Base-by-base conservation (phyloP, 176 grass and related monocot species). In the Alloteropsis semialata region DNA sequence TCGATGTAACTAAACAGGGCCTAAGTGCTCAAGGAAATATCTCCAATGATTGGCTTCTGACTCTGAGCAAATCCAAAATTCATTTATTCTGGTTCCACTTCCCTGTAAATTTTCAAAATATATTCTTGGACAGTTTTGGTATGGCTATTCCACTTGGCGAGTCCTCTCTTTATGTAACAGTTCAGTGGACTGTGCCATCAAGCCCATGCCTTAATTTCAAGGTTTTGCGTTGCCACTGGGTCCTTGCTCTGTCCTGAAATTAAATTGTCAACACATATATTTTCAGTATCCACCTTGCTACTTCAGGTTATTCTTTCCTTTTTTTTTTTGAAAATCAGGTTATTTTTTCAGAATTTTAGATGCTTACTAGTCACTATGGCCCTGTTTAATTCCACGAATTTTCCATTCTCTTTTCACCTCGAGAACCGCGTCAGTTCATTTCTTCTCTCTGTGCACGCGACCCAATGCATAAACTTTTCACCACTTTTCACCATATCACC, bases 21-120 rank as follows among this genome's bases (percentile, higher is more conserved):
- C n/a, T 3, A 15, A 69, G 45, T 24, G 28, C 11, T 27, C 32
- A 55, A 63, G 16, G 18, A 33, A 65, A 65, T 17, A 65, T 56
- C 36, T 65, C 57, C 37, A 72, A 38, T 77, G 56, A 86, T 77
- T 77, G 71, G 29, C 38, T 68, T 79, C 10, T n/a, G n/a, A n/a
- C n/a, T 39, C 59, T 32, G 10, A 60, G 24, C 69, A 50, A 61
- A 69, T 50, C 76, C 18, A 60, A 24, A 57, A 25, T 57, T 25
- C 54, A 12, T 57, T 68, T 59, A 34, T 60, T 66, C 25, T 67
- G 19, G n/a, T 33, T 75, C 63, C 15, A 58, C 16, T 54, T 72
- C 6, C 43, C 57, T 65, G 3, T 42, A 45, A 49, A 45, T 81
- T 19, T 8, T 38, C 30, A 60, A 4, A 9, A 8, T 10, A 22